phyloP scores from a whole-genome alignment of 768 basidiomycete genomes.

The Kwoniella newhampshirensis region DNA sequence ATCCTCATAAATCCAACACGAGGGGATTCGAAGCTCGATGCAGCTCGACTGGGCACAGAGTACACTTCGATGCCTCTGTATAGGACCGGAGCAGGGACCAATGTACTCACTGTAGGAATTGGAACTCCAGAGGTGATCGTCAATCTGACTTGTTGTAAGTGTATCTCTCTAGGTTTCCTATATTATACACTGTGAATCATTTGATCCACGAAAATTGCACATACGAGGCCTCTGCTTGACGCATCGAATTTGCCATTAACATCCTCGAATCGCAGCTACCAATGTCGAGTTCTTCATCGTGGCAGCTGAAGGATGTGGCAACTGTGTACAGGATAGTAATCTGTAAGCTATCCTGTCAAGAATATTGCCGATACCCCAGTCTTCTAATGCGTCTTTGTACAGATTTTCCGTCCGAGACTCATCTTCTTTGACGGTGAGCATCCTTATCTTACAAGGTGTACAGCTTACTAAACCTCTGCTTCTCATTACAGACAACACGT shows the following conservation, averaged over 20 bases:
- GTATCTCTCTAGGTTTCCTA: neutral
- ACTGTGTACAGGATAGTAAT: slow-evolving; percentile 23
- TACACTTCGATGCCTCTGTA: slow-evolving; percentile 42
- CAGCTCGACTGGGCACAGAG: slow-evolving; percentile 27
- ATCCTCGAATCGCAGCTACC: too few relatives aligned
- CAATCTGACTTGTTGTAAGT: slow-evolving; percentile 49
- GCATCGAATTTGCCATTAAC: too few relatives aligned
- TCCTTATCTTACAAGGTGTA: neutral
- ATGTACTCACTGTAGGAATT: slow-evolving; percentile 35
- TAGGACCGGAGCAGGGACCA: slow-evolving; percentile 40
- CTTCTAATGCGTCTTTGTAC: too few relatives aligned
- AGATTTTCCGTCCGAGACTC: slow-evolving; percentile 11
- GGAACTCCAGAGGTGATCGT: slow-evolving; percentile 34
- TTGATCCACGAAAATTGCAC: too few relatives aligned
- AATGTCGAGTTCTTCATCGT: slow-evolving; percentile 46
- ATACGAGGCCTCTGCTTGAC: too few relatives aligned
- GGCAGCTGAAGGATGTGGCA: slow-evolving; percentile 27
- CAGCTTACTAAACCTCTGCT: too few relatives aligned
- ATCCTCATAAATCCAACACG: neutral
- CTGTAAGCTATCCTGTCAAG: slow-evolving; percentile 13
- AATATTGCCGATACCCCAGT: too few relatives aligned
- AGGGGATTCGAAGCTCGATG: slow-evolving; percentile 19
- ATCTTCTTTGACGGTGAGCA: slow-evolving; percentile 31
- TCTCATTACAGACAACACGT: slow-evolving; percentile 3
- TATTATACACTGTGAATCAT: neutral